Conservation (phyloP, 2,329 filamentous ascomycete species). For the Thelonectria discophora region DNA sequence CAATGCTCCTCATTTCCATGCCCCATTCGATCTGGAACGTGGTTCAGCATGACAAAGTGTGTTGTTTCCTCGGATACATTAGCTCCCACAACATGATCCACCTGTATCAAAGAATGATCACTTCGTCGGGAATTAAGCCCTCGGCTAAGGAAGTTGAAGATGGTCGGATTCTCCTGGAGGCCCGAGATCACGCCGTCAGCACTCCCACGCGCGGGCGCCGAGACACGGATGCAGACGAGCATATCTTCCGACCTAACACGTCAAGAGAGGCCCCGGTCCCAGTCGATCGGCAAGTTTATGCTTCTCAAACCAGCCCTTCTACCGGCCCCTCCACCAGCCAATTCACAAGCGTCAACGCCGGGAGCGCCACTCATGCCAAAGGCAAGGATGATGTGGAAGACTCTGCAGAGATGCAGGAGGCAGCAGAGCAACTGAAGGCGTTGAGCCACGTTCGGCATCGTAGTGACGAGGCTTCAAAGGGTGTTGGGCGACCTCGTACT, state of each 20-base stretch:
- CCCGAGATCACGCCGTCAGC: constrained; percentile 56
- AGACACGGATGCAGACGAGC: constrained; percentile 43
- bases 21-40: constrained; percentile 70
- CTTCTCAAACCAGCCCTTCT: constrained; percentile 43
- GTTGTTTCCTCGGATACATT: constrained; percentile 71
- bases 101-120: constrained; percentile 68
- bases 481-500: constrained; percentile 47
- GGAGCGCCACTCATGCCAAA: constrained; percentile 36
- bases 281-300: constrained; percentile 38
- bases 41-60: constrained; percentile 72
- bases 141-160: constrained; percentile 65
- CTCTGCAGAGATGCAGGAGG: constrained; percentile 75
- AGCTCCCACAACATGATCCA: constrained; percentile 74
- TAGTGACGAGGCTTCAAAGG: constrained; percentile 54
- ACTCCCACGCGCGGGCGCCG: constrained; percentile 43
- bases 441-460: constrained; percentile 69
- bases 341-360: constrained; percentile 34
- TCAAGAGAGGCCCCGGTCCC: constrained; percentile 37
- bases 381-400: constrained; percentile 59
- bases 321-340: constrained; percentile 26
- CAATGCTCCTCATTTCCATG: constrained; percentile 73
- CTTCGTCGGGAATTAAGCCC: constrained; percentile 53
- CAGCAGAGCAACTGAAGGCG: constrained; percentile 72
- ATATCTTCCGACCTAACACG: constrained; percentile 35
- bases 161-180: constrained; percentile 64